Base-by-base conservation (phyloP, 2,329 filamentous ascomycete genomes). In the Hymenoscyphus scutula region DNA sequence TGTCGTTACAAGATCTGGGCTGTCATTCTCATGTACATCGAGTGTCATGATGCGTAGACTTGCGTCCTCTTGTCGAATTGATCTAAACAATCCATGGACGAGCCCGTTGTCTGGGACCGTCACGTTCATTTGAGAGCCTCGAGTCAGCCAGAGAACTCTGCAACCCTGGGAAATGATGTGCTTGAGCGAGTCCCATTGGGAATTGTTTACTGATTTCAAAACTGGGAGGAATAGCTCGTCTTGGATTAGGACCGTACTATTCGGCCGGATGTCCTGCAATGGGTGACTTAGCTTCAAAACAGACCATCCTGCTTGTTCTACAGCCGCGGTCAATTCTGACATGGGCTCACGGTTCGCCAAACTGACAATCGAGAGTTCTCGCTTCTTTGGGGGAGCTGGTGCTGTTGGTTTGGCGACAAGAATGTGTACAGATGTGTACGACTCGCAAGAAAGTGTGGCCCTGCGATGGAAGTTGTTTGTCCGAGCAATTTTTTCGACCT, bases 131-230 rank as follows among this genome's bases (percentile, higher is more conserved):
- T 68, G 63, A 0, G 69, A 63, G 41, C 74, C 73, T 1, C 66
- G 68, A 2, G 75, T 77, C 25, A 77, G 62, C 76, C 76, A 77
- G 7, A 77, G 64, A 11, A 77, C 59, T 30, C 63, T 62, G 8
- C 3, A 27, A 11, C 57, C 55, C 37, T 51, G 17, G n/a, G 17
- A 15, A 5, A 56, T 29, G 5, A 68, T 27, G 13, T 58, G 25
- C 48, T 66, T 63, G 37, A 68, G 48, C 10, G 53, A n/a, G 34
- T 65, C 29, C 66, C 66, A 69, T 41, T 62, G 53, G 1, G 34
- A 25, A 15, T 59, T 53, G 17, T 32, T 19, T 13, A 61, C 51
- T 17, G 27, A 19, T 7, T 23, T 60, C 7, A 69, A 41, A 3
- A 66, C 25, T 10, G 62, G 61, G 13, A 13, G 30, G 8, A 54